These are phyloP conservation scores for Lipomyces spencermartinsiae DNA, from an alignment of 805 yeast genomes.

Conservation along the genomic window DNA sequence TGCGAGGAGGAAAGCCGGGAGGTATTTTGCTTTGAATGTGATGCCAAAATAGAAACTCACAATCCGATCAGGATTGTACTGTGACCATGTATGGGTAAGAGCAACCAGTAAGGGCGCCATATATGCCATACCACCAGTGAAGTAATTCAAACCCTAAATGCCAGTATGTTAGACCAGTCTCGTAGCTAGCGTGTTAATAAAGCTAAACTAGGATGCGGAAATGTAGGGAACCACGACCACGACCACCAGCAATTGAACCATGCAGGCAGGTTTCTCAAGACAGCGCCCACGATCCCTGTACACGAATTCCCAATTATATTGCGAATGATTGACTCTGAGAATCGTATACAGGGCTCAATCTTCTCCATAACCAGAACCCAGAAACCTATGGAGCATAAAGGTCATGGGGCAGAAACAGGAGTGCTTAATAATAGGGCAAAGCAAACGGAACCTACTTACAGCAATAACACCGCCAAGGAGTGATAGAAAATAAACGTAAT, in stretches of 20 bases:
- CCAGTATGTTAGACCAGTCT: neutral
- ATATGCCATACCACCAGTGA: conserved; percentile 40
- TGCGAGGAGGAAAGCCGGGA: conserved; percentile 46
- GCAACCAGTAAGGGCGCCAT: conserved; percentile 45
- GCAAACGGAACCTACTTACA: conserved; percentile 23
- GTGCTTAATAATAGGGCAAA: conserved; percentile 19
- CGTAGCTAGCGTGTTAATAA: neutral
- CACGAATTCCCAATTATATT: conserved; percentile 17
- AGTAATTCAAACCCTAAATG: conserved; percentile 25
- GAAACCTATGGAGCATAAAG: conserved; percentile 40
- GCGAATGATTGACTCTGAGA: conserved; percentile 38
- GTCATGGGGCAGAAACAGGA: conserved; percentile 48
- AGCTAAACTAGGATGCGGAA: conserved; percentile 3
- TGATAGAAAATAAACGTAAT: conserved; percentile 38
- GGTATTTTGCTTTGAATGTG: conserved; percentile 43
- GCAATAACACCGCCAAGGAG: conserved; percentile 37
- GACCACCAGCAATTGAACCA: conserved; percentile 24
- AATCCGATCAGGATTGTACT: conserved; percentile 44
- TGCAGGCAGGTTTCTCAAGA: conserved; percentile 33
- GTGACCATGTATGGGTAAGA: conserved; percentile 49
- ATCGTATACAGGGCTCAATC: conserved; percentile 39
- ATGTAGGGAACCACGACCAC: conserved; percentile 40
- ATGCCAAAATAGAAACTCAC: conserved; percentile 45
- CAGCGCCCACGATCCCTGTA: conserved; percentile 38
- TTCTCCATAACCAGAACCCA: conserved; percentile 48